Conservation (phyloP, 2,329 filamentous ascomycete species). For the Apiospora saccharicola region DNA sequence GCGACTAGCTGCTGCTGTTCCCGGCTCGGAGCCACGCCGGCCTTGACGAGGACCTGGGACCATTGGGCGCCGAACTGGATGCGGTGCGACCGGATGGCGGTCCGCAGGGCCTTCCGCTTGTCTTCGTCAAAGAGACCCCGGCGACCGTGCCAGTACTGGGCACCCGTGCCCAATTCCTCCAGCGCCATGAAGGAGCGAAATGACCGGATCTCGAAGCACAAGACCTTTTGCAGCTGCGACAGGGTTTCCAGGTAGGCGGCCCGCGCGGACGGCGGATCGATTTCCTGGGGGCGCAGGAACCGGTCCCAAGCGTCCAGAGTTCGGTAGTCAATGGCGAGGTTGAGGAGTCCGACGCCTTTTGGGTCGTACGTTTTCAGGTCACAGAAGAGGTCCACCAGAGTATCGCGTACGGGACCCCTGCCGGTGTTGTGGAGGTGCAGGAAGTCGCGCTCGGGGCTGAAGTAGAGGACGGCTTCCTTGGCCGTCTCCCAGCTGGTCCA, state of each 20-base stretch:
- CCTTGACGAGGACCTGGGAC: too few species aligned
- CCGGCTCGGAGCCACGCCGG: too few species aligned
- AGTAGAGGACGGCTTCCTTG: background rate
- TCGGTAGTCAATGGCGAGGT: background rate
- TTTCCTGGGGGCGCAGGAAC: too few species aligned
- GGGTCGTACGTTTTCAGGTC: background rate
- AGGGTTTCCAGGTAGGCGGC: background rate
- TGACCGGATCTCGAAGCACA: background rate
- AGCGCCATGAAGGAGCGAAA: background rate
- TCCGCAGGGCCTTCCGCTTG: too few species aligned
- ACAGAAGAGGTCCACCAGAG: background rate
- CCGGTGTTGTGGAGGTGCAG: background rate
- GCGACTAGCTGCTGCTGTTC: too few species aligned
- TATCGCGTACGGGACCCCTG: background rate
- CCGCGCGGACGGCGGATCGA: background rate
- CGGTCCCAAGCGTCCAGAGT: too few species aligned
- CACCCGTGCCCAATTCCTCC: background rate
- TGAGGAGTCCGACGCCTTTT: background rate
- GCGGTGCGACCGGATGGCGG: too few species aligned
- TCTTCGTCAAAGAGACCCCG: too few species aligned
- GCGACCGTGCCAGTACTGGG: too few species aligned
- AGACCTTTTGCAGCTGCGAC: background rate
- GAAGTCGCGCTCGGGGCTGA: background rate
- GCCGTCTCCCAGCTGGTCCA: background rate
- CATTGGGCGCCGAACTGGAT: too few species aligned